Conservation (phyloP, 768 basidiomycete genomes). For the Bullera alba region DNA sequence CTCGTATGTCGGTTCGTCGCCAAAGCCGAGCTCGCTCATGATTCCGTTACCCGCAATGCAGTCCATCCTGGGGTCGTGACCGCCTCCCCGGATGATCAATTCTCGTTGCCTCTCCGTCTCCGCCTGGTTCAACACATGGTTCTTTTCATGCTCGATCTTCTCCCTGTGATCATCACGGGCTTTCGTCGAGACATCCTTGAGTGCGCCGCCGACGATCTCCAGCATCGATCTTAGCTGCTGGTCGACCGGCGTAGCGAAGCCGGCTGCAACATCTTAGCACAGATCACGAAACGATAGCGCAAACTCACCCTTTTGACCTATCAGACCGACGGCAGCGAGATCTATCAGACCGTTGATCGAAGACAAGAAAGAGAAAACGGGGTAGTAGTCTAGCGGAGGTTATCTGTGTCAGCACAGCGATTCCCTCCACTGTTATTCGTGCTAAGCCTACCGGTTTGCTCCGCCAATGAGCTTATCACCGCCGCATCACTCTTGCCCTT, state of each 20-base stretch:
- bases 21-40: constrained; percentile 77
- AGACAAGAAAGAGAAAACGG: constrained; percentile 75
- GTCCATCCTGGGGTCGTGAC: constrained; percentile 83
- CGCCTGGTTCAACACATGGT: constrained; percentile 46
- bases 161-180: constrained; percentile 45
- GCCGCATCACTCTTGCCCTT: constrained; percentile 57
- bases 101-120: constrained; percentile 46
- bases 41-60: constrained; percentile 76
- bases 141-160: constrained; percentile 47
- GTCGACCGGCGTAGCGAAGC: constrained; percentile 67
- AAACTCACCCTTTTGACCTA: constrained; percentile 79
- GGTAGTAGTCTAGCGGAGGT: constrained; percentile 52
- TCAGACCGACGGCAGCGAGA: constrained; percentile 84
- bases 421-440: constrained; percentile 5
- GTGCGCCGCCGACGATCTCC: constrained; percentile 64
- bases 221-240: constrained; percentile 82
- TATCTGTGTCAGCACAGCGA: neutral
- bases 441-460: constrained; percentile 65
- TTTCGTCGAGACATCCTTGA: constrained; percentile 57
- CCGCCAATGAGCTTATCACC: constrained; percentile 63
- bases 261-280: constrained; percentile 52
- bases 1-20: constrained; percentile 58
- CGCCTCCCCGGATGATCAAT: constrained; percentile 58
- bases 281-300: neutral
- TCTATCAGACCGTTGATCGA: constrained; percentile 78